Percentiles rank a stretch among this genome's conserved stretches.
Evolutionary conservation across 805 yeast genomes (phyloP).

Genomic region (Schwanniomyces polymorphus): DNA sequence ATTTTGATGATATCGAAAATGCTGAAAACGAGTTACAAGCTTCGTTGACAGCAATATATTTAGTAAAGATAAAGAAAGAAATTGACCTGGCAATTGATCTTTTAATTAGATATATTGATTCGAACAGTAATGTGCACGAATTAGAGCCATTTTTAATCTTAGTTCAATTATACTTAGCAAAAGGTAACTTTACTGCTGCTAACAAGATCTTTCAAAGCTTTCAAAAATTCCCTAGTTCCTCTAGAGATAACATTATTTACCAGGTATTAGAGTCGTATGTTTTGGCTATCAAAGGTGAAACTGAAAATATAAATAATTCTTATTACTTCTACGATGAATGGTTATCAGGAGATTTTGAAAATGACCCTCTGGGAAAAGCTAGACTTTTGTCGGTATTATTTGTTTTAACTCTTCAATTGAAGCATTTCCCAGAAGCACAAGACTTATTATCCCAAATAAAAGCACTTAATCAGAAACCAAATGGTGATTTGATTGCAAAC

Average conservation of each 20-base stretch:
- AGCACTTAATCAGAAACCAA: conserved; percentile 36
- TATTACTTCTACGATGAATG: conserved; percentile 80
- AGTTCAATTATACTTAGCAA: conserved; percentile 38
- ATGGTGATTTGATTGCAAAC: conserved; percentile 58
- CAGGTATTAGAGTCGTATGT: conserved; percentile 80
- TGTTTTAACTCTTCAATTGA: conserved; percentile 74
- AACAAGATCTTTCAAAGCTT: conserved; percentile 30
- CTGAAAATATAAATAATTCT: conserved; percentile 40
- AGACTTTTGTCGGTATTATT: conserved; percentile 56
- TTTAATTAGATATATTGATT: conserved; percentile 27
- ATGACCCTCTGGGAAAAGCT: conserved; percentile 34
- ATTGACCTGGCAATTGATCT: conserved; percentile 35
- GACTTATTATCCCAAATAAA: conserved; percentile 51
- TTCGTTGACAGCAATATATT: conserved; percentile 37
- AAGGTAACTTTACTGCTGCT: conserved; percentile 36
- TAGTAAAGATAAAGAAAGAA: conserved; percentile 35
- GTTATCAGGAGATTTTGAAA: conserved; percentile 48
- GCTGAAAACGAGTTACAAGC: conserved; percentile 42
- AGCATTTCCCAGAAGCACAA: conserved; percentile 79
- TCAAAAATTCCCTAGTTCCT: conserved; percentile 30
- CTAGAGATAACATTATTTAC: conserved; percentile 67
- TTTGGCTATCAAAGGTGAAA: conserved; percentile 36
- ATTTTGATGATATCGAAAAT: conserved; percentile 37
- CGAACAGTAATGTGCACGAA: conserved; percentile 22
- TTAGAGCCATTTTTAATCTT: conserved; percentile 42